A percentile compares a stretch with the other conserved stretches of the same genome.
Evolutionary conservation across 768 basidiomycete species (phyloP).

Genomic region (Boletus huronensis): DNA sequence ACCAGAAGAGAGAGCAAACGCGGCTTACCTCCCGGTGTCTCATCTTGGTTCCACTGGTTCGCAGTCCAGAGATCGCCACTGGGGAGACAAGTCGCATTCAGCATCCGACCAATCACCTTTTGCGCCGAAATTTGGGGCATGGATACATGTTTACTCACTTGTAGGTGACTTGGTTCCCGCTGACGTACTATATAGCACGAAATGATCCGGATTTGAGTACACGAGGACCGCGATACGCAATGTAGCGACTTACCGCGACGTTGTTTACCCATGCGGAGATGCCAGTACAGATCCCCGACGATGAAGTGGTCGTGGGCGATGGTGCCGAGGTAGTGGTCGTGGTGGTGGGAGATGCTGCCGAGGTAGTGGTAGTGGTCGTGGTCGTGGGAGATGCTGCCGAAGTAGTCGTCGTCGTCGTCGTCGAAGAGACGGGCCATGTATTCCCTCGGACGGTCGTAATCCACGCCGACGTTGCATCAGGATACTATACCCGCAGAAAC

Average conservation of each 20-base stretch:
- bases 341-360: no score
- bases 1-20: background rate
- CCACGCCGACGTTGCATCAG: constrained; percentile 38
- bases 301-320: constrained; percentile 21
- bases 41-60: constrained; percentile 44
- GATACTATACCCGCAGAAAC: constrained; percentile 32
- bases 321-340: background rate
- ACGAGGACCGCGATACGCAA: background rate
- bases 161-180: constrained; percentile 42
- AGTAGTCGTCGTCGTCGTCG: no score
- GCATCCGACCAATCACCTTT: no score
- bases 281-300: constrained; percentile 38
- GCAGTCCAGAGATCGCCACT: constrained; percentile 51
- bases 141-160: constrained; percentile 25
- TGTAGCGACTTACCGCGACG: constrained; percentile 33
- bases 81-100: background rate
- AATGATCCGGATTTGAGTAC: background rate
- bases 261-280: constrained; percentile 41
- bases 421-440: constrained; percentile 33
- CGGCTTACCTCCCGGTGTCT: constrained; percentile 30
- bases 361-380: no score
- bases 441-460: constrained; percentile 37
- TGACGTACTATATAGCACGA: constrained; percentile 4
- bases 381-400: no score
- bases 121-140: no score